Evolutionary conservation across 75 land plant genomes (phyloP).

Genomic region (Sequoiadendron giganteum): DNA sequence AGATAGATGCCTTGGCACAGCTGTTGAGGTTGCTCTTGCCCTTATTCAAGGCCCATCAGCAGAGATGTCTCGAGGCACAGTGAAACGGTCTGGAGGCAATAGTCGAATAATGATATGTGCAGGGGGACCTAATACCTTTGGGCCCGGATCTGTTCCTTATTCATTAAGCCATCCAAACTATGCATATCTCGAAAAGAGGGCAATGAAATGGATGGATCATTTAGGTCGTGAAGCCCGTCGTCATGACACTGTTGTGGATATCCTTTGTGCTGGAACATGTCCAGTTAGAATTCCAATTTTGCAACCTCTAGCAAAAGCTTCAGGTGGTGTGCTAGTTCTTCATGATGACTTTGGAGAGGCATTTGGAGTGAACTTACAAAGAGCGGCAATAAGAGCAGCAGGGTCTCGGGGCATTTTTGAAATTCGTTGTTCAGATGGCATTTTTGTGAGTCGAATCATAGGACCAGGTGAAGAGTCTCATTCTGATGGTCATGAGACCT

Average conservation of each 20-base stretch:
- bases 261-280: conserved; percentile 98
- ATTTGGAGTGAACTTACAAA: conserved; percentile 92
- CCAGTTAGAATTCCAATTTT: conserved; percentile 89
- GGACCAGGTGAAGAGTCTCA: conserved; percentile 97
- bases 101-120: conserved; percentile 87
- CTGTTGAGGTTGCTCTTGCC: conserved; percentile 91
- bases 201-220: conserved; percentile 93
- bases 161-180: conserved; percentile 91
- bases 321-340: conserved; percentile 91
- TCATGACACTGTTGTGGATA: conserved; percentile 75
- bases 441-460: conserved; percentile 72
- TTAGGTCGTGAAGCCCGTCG: conserved; percentile 77
- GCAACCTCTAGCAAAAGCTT: conserved; percentile 90
- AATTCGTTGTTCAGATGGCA: conserved; percentile 86
- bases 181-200: conserved; percentile 81
- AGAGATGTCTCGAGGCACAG: conserved; percentile 65
- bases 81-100: conserved; percentile 83
- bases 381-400: conserved; percentile 78
- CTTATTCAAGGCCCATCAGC: conserved; percentile 93
- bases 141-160: conserved; percentile 95
- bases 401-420: conserved; percentile 90
- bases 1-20: conserved; percentile 90
- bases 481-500: conserved; percentile 65
- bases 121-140: conserved; percentile 94
- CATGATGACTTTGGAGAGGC: conserved; percentile 99